Evolutionary conservation across 2,329 filamentous ascomycete genomes (phyloP).

Genomic region (Thelonectria olida): DNA sequence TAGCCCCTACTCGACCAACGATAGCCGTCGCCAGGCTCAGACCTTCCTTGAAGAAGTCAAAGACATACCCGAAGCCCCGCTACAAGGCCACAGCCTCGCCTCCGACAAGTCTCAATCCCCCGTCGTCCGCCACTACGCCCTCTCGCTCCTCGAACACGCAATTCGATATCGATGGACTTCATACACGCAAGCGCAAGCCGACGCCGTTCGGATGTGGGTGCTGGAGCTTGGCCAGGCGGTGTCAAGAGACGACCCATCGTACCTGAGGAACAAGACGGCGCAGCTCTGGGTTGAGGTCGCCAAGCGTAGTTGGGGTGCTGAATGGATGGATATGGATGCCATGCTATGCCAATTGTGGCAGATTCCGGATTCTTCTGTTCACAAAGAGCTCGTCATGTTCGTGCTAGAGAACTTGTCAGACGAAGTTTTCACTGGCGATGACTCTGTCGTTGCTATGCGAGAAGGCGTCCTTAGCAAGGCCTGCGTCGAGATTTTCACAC

Average conservation of each 20-base stretch:
- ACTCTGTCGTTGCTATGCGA: slow-evolving; percentile 83
- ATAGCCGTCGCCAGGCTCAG: slow-evolving; percentile 83
- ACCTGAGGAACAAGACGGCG: slow-evolving; percentile 91
- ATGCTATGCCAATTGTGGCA: slow-evolving; percentile 87
- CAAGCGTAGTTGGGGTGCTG: slow-evolving; percentile 89
- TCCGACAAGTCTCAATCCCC: slow-evolving; percentile 78
- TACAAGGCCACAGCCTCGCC: slow-evolving; percentile 86
- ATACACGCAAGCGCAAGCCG: slow-evolving; percentile 74
- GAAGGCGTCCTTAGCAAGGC: slow-evolving; percentile 87
- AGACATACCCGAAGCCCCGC: slow-evolving; percentile 78
- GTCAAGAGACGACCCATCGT: slow-evolving; percentile 77
- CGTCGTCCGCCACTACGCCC: slow-evolving; percentile 90
- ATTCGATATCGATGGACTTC: slow-evolving; percentile 86
- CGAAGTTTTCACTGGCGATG: slow-evolving; percentile 92
- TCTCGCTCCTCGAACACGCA: slow-evolving; percentile 90
- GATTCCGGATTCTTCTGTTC: slow-evolving; percentile 65
- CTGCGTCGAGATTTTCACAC: slow-evolving; percentile 93
- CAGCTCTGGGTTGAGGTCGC: slow-evolving; percentile 95
- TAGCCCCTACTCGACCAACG: slow-evolving; percentile 81
- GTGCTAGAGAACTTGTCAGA: slow-evolving; percentile 93
- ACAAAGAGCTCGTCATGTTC: slow-evolving; percentile 87
- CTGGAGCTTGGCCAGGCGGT: slow-evolving; percentile 80
- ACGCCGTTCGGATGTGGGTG: slow-evolving; percentile 78
- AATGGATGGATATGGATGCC: slow-evolving; percentile 95
- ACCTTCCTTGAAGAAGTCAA: slow-evolving; percentile 89